Conservation (phyloP, 2,329 filamentous ascomycete species). For the Nemania abortiva region DNA sequence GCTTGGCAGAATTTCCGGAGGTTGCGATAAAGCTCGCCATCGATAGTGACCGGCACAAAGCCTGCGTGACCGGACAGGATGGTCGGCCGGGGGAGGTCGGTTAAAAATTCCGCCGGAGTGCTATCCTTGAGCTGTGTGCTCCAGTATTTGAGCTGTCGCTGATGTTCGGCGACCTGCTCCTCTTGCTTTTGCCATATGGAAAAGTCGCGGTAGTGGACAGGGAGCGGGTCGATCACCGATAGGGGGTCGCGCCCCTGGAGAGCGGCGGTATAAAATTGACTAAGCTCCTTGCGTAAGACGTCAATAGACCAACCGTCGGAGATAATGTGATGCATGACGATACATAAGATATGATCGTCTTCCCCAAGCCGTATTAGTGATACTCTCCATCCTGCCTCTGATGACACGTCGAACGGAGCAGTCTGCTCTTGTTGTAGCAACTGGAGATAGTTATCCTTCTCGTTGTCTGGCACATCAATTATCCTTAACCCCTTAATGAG, state of each 20-base stretch:
- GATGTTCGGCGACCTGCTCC: constrained; percentile 21
- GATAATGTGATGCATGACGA: constrained; percentile 36
- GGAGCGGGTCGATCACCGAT: constrained; percentile 18
- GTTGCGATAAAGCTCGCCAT: constrained; percentile 19
- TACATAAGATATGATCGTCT: constrained; percentile 28
- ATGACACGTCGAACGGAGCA: constrained; percentile 29
- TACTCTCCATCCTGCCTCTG: constrained; percentile 30
- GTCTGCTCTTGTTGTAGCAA: constrained; percentile 26
- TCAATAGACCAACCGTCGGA: constrained; percentile 32
- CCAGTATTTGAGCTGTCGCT: constrained; percentile 31
- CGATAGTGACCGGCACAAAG: constrained; percentile 25
- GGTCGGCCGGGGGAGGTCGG: constrained; percentile 25
- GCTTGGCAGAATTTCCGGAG: constrained; percentile 21
- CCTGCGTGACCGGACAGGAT: constrained; percentile 22
- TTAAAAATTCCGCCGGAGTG: constrained; percentile 27
- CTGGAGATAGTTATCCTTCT: constrained; percentile 19
- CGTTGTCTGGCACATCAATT: constrained; percentile 11
- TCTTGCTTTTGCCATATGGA: constrained; percentile 29
- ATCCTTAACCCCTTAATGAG: constrained; percentile 16
- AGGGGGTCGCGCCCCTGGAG: constrained; percentile 28
- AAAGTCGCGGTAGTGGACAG: constrained; percentile 32
- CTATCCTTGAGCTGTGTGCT: constrained; percentile 21
- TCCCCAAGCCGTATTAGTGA: constrained; percentile 24
- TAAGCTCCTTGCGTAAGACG: constrained; percentile 24
- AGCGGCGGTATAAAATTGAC: constrained; percentile 30